Conservation (phyloP, 148 eudicot genomes). For the Spergularia bocconei region DNA sequence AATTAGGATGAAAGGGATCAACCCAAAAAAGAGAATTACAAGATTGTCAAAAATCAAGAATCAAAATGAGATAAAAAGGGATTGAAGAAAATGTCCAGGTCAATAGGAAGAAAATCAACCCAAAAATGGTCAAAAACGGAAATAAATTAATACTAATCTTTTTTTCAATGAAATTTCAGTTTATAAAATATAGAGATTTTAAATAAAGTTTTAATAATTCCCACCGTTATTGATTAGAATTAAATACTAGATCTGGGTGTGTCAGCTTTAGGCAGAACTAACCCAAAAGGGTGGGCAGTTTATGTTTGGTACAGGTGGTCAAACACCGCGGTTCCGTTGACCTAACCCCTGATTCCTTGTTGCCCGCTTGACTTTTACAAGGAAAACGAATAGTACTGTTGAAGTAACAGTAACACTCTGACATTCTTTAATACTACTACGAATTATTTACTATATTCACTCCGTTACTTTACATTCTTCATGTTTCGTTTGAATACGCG, state of each 20-base stretch:
- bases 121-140: background rate
- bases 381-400: background rate
- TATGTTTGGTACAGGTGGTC: slow-evolving; percentile 20
- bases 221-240: no score
- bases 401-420: no score
- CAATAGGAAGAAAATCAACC: slow-evolving; percentile 3
- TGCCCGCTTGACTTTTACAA: slow-evolving; percentile 6
- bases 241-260: slow-evolving; percentile 8
- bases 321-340: slow-evolving; percentile 18
- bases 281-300: slow-evolving; percentile 2
- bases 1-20: no score
- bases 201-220: no score
- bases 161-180: no score
- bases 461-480: no score
- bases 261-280: slow-evolving; percentile 19
- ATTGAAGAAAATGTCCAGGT: background rate
- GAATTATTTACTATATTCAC: no score
- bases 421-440: no score
- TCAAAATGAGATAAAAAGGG: background rate
- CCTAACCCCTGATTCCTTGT: slow-evolving; percentile 13
- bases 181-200: no score
- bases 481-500: no score
- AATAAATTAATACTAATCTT: background rate
- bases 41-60: background rate
- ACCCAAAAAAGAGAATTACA: background rate